A percentile compares a stretch with the other conserved stretches of the same genome.
These are phyloP conservation scores for Hymenoscyphus linearis DNA, from an alignment of 2,329 filamentous ascomycete genomes.

Conservation along the genomic window DNA sequence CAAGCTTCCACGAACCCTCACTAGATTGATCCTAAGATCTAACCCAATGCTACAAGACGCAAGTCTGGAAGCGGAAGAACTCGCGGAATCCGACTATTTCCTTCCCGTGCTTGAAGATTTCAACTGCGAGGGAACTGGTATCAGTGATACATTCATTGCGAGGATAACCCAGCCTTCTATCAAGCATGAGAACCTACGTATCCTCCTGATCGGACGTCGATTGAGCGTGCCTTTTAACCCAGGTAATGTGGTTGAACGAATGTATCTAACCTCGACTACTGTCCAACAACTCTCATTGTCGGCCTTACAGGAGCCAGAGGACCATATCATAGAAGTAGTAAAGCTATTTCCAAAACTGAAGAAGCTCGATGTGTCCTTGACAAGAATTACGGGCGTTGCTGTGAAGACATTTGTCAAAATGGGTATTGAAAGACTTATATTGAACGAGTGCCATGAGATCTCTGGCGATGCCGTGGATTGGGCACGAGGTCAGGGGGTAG, in stretches of 20 bases:
- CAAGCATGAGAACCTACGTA: constrained; percentile 22
- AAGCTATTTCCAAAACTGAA: constrained; percentile 25
- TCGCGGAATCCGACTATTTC: background rate
- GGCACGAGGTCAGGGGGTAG: constrained; percentile 27
- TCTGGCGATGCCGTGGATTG: constrained; percentile 31
- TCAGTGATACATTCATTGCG: constrained; percentile 13
- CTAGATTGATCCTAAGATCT: constrained; percentile 21
- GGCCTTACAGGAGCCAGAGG: constrained; percentile 15
- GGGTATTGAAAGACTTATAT: constrained; percentile 25
- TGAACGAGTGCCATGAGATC: constrained; percentile 25
- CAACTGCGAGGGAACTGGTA: constrained; percentile 17
- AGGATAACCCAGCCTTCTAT: constrained; percentile 17
- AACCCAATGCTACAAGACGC: constrained; percentile 11
- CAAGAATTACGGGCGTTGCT: constrained; percentile 31
- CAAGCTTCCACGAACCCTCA: constrained; percentile 24
- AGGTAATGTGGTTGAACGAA: constrained; percentile 7
- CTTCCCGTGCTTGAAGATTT: constrained; percentile 29
- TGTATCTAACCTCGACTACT: constrained; percentile 22
- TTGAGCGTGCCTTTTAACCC: background rate
- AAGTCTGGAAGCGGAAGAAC: constrained; percentile 2
- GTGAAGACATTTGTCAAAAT: constrained; percentile 30
- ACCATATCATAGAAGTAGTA: constrained; percentile 17
- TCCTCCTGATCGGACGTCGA: constrained; percentile 21
- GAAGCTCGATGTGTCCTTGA: constrained; percentile 24
- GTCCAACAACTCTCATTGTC: constrained; percentile 24